Percentiles rank a stretch among this genome's conserved stretches.
These are phyloP conservation scores for Solanum paucissectum DNA, from an alignment of 257 asterid genomes.

Conservation along the genomic window DNA sequence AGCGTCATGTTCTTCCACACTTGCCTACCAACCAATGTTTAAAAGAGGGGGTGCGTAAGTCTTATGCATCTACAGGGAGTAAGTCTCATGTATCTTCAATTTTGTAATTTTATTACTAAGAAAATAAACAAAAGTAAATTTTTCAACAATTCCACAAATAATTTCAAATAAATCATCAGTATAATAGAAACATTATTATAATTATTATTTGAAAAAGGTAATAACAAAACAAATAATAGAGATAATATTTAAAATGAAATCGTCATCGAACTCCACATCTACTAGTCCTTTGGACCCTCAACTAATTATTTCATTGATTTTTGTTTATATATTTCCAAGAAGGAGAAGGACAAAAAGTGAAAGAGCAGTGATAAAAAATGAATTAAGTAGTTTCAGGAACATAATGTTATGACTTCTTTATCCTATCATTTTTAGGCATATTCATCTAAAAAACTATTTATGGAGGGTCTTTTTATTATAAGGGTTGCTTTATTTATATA, in stretches of 20 bases:
- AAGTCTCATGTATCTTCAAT: neutral
- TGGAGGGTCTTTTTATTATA: neutral
- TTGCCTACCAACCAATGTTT: neutral
- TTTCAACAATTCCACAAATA: neutral
- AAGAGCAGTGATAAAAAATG: neutral
- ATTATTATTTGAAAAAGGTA: neutral
- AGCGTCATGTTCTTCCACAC: neutral
- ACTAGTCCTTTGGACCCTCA: neutral
- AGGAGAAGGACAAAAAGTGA: neutral
- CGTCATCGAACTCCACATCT: neutral
- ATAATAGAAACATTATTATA: too few relatives aligned
- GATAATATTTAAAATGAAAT: neutral
- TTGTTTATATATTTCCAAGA: neutral
- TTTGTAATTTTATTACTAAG: neutral
- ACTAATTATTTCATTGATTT: neutral
- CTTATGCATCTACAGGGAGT: neutral
- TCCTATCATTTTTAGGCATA: neutral
- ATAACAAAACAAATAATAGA: too few relatives aligned
- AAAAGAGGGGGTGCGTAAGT: neutral
- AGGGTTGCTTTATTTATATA: too few relatives aligned
- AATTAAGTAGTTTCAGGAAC: neutral
- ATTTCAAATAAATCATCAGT: neutral
- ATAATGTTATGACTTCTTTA: neutral
- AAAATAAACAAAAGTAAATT: neutral
- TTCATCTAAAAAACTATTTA: neutral